Conservation (phyloP, 2,329 filamentous ascomycete genomes). For the Trichothecium roseum region DNA sequence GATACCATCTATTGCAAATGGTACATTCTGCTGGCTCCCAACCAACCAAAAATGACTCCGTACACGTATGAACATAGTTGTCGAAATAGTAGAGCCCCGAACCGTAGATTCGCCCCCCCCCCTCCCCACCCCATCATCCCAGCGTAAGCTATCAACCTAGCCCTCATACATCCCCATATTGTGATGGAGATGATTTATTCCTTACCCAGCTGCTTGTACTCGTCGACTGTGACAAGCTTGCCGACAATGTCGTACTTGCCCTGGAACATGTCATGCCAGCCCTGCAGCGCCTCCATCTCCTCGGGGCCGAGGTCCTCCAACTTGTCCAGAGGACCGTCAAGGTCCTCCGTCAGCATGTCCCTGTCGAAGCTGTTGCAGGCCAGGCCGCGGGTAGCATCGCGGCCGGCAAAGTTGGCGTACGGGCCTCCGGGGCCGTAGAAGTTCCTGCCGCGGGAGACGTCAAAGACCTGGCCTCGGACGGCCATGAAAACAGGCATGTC, state of each 20-base stretch:
- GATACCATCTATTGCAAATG: too few relatives aligned
- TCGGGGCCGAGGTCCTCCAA: slow-evolving; percentile 62
- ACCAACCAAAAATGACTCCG: too few relatives aligned
- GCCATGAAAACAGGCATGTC: slow-evolving; percentile 73
- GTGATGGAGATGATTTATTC: not conserved
- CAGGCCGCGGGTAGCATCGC: slow-evolving; percentile 80
- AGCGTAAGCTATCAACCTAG: too few relatives aligned
- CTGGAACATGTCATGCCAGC: slow-evolving; percentile 88
- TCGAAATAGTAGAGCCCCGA: too few relatives aligned
- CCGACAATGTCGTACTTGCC: slow-evolving; percentile 97
- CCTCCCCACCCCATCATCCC: too few relatives aligned
- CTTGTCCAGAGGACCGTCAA: slow-evolving; percentile 72
- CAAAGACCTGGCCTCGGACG: slow-evolving; percentile 86
- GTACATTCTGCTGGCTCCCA: too few relatives aligned
- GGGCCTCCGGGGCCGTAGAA: slow-evolving; percentile 95
- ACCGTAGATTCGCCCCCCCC: too few relatives aligned
- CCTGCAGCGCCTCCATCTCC: slow-evolving; percentile 71
- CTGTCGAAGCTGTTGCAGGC: slow-evolving; percentile 89
- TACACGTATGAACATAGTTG: too few relatives aligned
- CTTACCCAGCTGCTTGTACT: slow-evolving; percentile 16
- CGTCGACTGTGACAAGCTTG: slow-evolving; percentile 53
- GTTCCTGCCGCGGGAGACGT: slow-evolving; percentile 76
- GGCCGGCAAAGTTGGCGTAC: slow-evolving; percentile 91
- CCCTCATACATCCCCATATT: too few relatives aligned
- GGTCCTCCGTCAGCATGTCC: slow-evolving; percentile 87